A percentile compares a stretch with the other conserved stretches of the same genome.
Evolutionary conservation across 768 basidiomycete genomes (phyloP).

Genomic region (Pleurotus cornucopiae): DNA sequence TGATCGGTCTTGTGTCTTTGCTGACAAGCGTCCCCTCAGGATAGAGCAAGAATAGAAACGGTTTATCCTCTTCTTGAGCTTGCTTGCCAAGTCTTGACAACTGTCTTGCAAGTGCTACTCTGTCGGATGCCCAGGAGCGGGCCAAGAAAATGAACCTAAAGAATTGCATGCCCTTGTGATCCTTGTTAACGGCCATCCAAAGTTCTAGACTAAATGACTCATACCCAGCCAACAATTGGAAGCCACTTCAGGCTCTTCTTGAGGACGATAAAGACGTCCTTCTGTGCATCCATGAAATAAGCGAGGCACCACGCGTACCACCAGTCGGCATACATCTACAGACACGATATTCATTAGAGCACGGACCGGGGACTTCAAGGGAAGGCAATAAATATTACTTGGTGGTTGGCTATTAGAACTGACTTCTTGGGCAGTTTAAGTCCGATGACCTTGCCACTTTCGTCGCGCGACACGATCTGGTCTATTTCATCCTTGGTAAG

Average conservation of each 20-base stretch:
- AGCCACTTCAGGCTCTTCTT: conserved; percentile 86
- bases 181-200: background rate
- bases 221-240: conserved; percentile 86
- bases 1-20: conserved; percentile 78
- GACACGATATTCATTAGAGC: background rate
- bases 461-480: conserved; percentile 50
- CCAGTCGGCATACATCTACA: conserved; percentile 75
- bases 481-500: conserved; percentile 60
- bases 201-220: conserved; percentile 15
- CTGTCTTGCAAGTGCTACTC: conserved; percentile 56
- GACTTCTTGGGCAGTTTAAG: conserved; percentile 75
- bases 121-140: conserved; percentile 87
- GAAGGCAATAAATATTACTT: conserved; percentile 39
- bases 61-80: conserved; percentile 63
- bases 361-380: too few species aligned
- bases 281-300: conserved; percentile 62
- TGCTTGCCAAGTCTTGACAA: conserved; percentile 66
- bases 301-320: conserved; percentile 86
- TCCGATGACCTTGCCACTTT: conserved; percentile 48
- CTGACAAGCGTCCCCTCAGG: conserved; percentile 96
- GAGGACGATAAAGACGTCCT: conserved; percentile 82
- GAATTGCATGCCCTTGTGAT: conserved; percentile 83
- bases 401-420: conserved; percentile 90
- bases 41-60: conserved; percentile 82
- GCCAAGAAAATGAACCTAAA: conserved; percentile 92